Base-by-base conservation (phyloP, 331 rosid genomes). In the Saraca asoca region DNA sequence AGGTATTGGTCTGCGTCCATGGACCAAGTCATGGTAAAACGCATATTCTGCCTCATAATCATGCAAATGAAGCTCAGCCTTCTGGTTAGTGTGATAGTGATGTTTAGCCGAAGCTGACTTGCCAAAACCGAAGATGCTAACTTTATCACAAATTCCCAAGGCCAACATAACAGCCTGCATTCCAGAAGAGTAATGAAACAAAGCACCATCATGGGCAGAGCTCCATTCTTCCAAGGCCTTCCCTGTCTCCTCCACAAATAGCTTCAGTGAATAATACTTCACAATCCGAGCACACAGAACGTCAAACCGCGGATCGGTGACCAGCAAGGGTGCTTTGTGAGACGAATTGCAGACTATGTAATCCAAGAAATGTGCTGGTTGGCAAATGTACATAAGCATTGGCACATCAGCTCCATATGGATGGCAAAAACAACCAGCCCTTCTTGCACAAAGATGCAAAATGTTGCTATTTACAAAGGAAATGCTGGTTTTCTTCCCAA, bases 81-180 rank as follows among this genome's bases (percentile, higher is more conserved):
- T 94, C 81, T 94, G 99, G 67, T 86, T 94, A 2, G 97, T 86
- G 35, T 94, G 99, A 58, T 94, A 94, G 64, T 94, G 99, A 67
- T 94, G 99, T 64, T 81, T 94, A 17, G 97, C 89, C 29, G 84
- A 80, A 48, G 76, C 16, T 4, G 91, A 80, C 71, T 94, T 94
- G 51, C 99, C 99, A 72, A 90, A 94, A 42, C 99, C 99, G 78
- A 82, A 86, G 6, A 94, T 51, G 59, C 93, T 80, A 19, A 94
- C 99, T 66, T 59, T 82, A 20, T 94, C 99, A 75, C 99, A 94
- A 35, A 90, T 69, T 6, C 99, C 99, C 70, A 94, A 70, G 71
- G 97, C 96, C 67, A 94, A 48, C 96, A 90, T 79, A 51, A 94
- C 86, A 16, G 97, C 99, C 68, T 94, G 99, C 97, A 94, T 79